Conservation (phyloP, 768 basidiomycete genomes). For the Daedalea quercina region DNA sequence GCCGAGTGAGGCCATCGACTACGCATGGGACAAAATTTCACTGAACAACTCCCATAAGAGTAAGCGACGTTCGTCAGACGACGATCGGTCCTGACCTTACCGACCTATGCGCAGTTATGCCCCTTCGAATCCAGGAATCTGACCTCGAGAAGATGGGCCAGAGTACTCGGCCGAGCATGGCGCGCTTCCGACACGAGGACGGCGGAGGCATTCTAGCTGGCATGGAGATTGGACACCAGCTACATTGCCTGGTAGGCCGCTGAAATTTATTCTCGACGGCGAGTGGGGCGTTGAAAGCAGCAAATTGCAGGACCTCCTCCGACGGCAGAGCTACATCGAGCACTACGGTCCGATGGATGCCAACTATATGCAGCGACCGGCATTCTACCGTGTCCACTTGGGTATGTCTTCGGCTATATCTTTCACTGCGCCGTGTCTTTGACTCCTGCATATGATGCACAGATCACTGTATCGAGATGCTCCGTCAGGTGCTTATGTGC, state of each 20-base stretch:
- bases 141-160: background rate
- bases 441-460: no score
- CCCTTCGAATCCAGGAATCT: no score
- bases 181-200: background rate
- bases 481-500: background rate
- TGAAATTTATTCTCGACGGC: background rate
- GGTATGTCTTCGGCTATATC: background rate
- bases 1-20: background rate
- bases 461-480: background rate
- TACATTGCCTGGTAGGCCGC: background rate
- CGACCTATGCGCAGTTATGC: no score
- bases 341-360: background rate
- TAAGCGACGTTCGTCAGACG: no score
- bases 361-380: background rate
- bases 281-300: background rate
- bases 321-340: background rate
- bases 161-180: background rate
- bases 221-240: background rate
- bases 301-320: background rate
- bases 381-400: background rate
- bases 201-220: background rate
- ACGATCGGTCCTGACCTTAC: no score
- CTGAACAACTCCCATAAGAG: no score
- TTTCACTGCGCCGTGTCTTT: no score
- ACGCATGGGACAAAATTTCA: background rate